Evolutionary conservation across 805 yeast species (phyloP), one percentile per base, ranked within the genome.

Genomic region (Ogataea minuta): DNA sequence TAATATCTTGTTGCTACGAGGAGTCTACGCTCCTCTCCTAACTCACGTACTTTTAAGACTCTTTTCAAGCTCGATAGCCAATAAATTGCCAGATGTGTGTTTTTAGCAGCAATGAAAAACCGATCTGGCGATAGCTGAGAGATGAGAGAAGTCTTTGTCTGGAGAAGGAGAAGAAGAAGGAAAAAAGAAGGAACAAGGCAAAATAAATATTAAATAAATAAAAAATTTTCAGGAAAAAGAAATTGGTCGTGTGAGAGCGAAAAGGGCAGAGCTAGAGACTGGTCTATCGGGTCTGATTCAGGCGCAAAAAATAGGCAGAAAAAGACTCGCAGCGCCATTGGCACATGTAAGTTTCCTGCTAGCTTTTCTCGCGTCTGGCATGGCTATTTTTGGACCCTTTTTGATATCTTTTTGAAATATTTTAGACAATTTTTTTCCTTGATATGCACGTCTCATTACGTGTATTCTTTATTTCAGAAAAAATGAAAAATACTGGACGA

Each of bases 401-500:
- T n/a, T n/a, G n/a, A n/a, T n/a, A n/a, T n/a, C 10, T 24, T 31
- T 19, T 20, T 20, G 23, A 31, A 26, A 15, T 21, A 36, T 19
- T 9, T 16, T 10, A 8, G 9, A 26, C 31, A 24, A 19, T n/a
- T 9, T 38, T 24, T 23, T 38, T 29, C 19, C n/a, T 14, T 19
- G 12, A 6, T 26, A 41, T 41, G 45, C 45, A 44, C 11, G 21
- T 24, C 31, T 9, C 13, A 28, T 44, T 44, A 44, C 48, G 48
- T 39, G 39, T 19, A 28, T 13, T 40, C 38, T 40, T 31, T 26
- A 14, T 15, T 33, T 36, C 42, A 27, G 31, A 26, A 16, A 32
- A 37, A 36, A 36, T 35, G 15, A 52, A 56, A 66, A 63, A 60
- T 45, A 60, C 39, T 76, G 83, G 83, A 77, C 83, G 79, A 77